Percentiles rank a stretch among this genome's conserved stretches.
Conservation (phyloP, 2,329 filamentous ascomycete genomes). For the Colletotrichum camelliae region DNA sequence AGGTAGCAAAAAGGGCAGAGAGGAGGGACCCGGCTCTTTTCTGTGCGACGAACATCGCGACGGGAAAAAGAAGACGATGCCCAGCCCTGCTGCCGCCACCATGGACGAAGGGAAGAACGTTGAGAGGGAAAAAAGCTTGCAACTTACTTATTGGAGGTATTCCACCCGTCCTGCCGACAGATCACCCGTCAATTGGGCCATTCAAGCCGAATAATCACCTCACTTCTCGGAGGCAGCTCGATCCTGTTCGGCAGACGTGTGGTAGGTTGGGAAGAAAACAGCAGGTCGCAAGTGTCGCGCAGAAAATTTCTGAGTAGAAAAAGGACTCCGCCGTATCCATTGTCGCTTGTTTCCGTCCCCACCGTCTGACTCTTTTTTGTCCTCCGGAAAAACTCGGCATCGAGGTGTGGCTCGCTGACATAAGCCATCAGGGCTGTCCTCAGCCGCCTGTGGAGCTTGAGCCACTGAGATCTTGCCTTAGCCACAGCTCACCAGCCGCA, state of each 20-base stretch:
- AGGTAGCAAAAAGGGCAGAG: constrained; percentile 23
- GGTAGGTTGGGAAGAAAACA: not conserved
- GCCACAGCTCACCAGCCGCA: not conserved
- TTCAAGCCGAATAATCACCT: constrained; percentile 18
- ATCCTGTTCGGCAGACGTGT: constrained; percentile 19
- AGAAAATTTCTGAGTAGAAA: constrained; percentile 20
- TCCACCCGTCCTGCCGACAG: constrained; percentile 24
- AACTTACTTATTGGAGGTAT: constrained; percentile 26
- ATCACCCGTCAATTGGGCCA: constrained; percentile 25
- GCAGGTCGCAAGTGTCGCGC: not conserved
- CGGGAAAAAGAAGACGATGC: not conserved
- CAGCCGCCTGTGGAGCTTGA: not conserved
- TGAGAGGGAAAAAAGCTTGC: not conserved
- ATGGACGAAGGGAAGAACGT: constrained; percentile 7
- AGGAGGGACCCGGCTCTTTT: constrained; percentile 11
- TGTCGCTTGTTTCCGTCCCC: constrained; percentile 12
- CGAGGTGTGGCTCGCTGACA: not conserved
- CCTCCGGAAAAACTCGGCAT: constrained; percentile 1
- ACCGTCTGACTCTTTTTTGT: constrained; percentile 8
- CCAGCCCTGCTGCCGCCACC: not conserved
- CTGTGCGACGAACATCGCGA: not conserved
- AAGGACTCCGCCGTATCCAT: constrained; percentile 14
- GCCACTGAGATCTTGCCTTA: not conserved
- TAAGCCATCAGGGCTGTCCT: not conserved
- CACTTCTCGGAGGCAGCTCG: constrained; percentile 2